phyloP scores from a whole-genome alignment of 2,329 filamentous ascomycete species.

The Periglandula ipomoeae region DNA sequence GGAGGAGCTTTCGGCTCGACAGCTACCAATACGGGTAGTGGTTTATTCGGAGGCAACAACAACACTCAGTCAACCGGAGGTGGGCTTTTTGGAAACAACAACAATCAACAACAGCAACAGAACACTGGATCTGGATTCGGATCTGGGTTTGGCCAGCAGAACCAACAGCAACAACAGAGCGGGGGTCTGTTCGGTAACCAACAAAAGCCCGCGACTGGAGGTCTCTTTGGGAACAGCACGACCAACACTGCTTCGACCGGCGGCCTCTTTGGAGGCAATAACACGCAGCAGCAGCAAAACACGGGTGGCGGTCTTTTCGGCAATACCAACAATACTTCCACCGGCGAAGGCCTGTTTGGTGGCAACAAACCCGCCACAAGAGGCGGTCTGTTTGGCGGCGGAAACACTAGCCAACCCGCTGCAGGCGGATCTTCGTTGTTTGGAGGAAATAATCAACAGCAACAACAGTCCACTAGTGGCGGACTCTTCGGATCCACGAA shows the following conservation, averaged over 20 bases:
- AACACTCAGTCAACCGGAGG: conserved; percentile 27
- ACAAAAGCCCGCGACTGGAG: conserved; percentile 26
- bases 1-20: conserved; percentile 26
- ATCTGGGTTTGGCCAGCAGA: conserved; percentile 26
- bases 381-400: conserved; percentile 31
- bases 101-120: conserved; percentile 18
- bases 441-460: conserved; percentile 29
- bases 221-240: conserved; percentile 25
- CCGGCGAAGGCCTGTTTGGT: conserved; percentile 31
- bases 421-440: conserved; percentile 34
- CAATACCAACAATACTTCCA: conserved; percentile 19
- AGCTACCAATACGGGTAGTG: conserved; percentile 17
- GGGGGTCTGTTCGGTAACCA: conserved; percentile 38
- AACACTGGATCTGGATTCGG: conserved; percentile 18
- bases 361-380: conserved; percentile 24
- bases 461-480: conserved; percentile 28
- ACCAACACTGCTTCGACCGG: conserved; percentile 23
- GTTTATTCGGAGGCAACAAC: conserved; percentile 32
- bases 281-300: conserved; percentile 33
- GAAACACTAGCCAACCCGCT: conserved; percentile 23
- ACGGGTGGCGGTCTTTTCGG: conserved; percentile 24
- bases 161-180: conserved; percentile 19
- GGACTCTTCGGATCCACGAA: conserved; percentile 40
- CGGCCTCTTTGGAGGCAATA: conserved; percentile 34
- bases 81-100: conserved; percentile 36